Evolutionary conservation across 2,329 filamentous ascomycete species (phyloP).

Genomic region (Remersonia thermophila): DNA sequence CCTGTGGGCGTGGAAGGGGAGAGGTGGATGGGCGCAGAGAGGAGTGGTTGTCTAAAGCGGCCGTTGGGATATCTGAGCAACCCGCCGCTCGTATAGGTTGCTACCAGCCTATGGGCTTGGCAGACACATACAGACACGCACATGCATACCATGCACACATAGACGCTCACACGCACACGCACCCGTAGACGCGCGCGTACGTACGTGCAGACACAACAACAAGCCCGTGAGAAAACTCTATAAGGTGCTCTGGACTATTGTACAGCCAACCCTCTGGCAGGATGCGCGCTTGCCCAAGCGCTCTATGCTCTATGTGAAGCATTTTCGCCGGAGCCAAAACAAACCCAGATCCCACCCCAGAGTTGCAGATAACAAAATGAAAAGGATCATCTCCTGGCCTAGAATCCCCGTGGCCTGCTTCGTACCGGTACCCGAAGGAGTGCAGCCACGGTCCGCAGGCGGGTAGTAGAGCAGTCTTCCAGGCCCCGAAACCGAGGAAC

Average conservation of each 20-base stretch:
- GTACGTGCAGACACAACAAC: no score
- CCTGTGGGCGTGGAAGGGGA: slow-evolving; percentile 70
- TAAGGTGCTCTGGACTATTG: slow-evolving; percentile 9
- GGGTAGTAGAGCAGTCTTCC: no score
- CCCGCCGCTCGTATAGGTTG: no score
- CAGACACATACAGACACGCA: no score
- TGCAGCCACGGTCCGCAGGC: no score
- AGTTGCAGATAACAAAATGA: slow-evolving; percentile 7
- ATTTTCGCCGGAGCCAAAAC: slow-evolving; percentile 10
- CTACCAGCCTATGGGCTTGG: no score
- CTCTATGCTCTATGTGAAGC: slow-evolving; percentile 17
- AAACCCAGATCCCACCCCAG: slow-evolving; percentile 11
- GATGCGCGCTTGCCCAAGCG: slow-evolving; percentile 11
- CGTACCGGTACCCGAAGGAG: no score
- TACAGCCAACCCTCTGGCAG: slow-evolving; percentile 15
- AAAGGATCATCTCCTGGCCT: background rate
- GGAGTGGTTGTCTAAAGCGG: slow-evolving; percentile 54
- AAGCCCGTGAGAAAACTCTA: no score
- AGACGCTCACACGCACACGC: no score
- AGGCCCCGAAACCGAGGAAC: background rate
- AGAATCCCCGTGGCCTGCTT: no score
- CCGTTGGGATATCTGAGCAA: background rate
- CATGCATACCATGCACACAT: no score
- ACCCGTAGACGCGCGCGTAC: no score
- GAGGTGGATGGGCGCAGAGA: slow-evolving; percentile 60